A percentile compares a stretch with the other conserved stretches of the same genome.
These are phyloP conservation scores for Hymenoscyphus infarciens DNA, from an alignment of 2,329 filamentous ascomycete species.

Conservation along the genomic window DNA sequence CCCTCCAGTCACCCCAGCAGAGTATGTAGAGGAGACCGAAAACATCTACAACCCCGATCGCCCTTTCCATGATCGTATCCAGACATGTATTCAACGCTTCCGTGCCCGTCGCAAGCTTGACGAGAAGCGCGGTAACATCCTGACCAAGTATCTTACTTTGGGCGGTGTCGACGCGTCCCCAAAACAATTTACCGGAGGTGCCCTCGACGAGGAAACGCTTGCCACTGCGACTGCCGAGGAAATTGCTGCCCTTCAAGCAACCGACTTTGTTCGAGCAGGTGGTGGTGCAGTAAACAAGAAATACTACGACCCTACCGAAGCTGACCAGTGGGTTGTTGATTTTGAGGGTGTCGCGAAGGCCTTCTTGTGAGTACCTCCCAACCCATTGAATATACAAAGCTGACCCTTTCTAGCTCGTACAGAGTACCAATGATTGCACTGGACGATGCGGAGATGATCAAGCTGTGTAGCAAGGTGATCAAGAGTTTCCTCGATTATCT, in stretches of 20 bases:
- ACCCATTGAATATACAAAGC: neutral
- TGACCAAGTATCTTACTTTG: slow-evolving; percentile 76
- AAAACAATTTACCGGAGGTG: slow-evolving; percentile 59
- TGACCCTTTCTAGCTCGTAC: slow-evolving; percentile 44
- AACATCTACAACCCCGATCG: slow-evolving; percentile 57
- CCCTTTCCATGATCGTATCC: slow-evolving; percentile 55
- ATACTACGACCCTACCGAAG: slow-evolving; percentile 49
- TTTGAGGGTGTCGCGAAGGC: slow-evolving; percentile 74
- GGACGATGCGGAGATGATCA: slow-evolving; percentile 49
- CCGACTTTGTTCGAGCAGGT: slow-evolving; percentile 51
- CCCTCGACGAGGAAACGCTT: slow-evolving; percentile 58
- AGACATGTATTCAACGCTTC: slow-evolving; percentile 81
- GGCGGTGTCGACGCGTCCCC: slow-evolving; percentile 68
- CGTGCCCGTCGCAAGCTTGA: slow-evolving; percentile 72
- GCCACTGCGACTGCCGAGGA: slow-evolving; percentile 60
- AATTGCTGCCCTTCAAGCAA: slow-evolving; percentile 61
- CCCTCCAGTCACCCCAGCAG: slow-evolving; percentile 66
- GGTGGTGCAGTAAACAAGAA: slow-evolving; percentile 24
- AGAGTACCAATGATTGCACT: slow-evolving; percentile 57
- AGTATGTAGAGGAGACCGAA: slow-evolving; percentile 59
- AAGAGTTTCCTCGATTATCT: slow-evolving; percentile 89
- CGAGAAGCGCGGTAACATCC: slow-evolving; percentile 56
- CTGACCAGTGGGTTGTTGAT: slow-evolving; percentile 70
- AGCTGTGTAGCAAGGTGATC: slow-evolving; percentile 63
- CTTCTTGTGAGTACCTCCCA: slow-evolving; percentile 61